Evolutionary conservation across 2,329 filamentous ascomycete species (phyloP), one percentile per base, ranked within the genome.

Genomic region (Trichoderma atroviride): DNA sequence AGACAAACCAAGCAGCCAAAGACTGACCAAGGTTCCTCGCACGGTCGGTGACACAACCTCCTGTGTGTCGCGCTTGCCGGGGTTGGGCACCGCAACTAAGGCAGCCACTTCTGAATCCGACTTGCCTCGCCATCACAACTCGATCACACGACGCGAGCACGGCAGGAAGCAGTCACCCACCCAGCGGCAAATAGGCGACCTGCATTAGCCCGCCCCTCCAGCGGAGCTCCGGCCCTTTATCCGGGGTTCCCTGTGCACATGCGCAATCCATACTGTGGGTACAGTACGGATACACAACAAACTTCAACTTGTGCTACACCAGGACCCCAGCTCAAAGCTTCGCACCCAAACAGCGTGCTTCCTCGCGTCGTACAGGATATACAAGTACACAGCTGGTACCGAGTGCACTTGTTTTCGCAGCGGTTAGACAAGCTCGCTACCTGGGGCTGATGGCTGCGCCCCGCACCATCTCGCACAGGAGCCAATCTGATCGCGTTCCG

Each of bases 131-230:
- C 40, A 31, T 40, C 59, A 52, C 40, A n/a, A 2, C 24, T 27
- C 40, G 59, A 33, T 61, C 59, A 47, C 59, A 61, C 58, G 60
- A 33, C 61, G 29, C 31, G 60, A 33, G 27, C 50, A 33, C 40
- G 16, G 40, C 40, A 43, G 40, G 16, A 43, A 43, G 40, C 19
- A 43, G 16, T 43, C 40, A 43, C 40, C 40, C 40, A 43, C 47
- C 11, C 56, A 29, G 63, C 53, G 53, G 47, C 60, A 63, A 53
- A 37, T 63, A 57, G 63, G 63, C 63, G 53, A 58, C 53, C 35
- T 66, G 63, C 63, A 66, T 66, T 66, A 66, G 63, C 53, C 40
- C n/a, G 63, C 53, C 63, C 63, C 53, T 35, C 43, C 50, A 29
- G 55, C 55, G 55, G 29, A 35, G 55, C 33, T 33, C 55, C 55